Evolutionary conservation across 495 filamentous ascomycete species (phyloP), one percentile per base, ranked within the genome.

Genomic region (Neohortaea acidophila): DNA sequence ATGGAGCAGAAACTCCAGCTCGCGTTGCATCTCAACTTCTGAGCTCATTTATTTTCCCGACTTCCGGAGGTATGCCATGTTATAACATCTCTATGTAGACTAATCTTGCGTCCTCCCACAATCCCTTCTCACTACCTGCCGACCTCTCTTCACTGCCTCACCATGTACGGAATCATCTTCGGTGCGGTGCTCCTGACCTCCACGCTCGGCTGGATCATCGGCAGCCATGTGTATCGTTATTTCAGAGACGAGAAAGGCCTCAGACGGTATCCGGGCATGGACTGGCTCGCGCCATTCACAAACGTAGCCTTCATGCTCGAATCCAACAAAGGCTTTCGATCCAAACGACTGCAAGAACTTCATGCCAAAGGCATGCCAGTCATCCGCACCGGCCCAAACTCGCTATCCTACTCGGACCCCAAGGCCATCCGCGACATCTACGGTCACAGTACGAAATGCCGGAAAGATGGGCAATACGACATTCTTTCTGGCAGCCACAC

Each of bases 391-490:
- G 66, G 66, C 1, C 69, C 69, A 1, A 73, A 71, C 38, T 52
- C 55, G 18, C 54, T 73, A 0, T 71, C 68, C 0, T 72, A 61
- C 44, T 57, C 59, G 7, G 59, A 50, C 54, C 22, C 56, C 36
- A 10, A 47, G 39, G 69, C 69, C 18, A 70, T 72, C 48, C 65
- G 50, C 20, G 69, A 71, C 29, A 70, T 72, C 36, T 72, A 70
- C 42, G 68, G 68, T 20, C 69, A 73, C 48, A 59, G 54, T 35
- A 68, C 69, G 0, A 56, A 55, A 33, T 68, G 64, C 41, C 54
- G 51, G 38, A 73, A 72, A 35, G 68, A 68, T 38, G 47, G 44
- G 4, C 59, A 57, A 5, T 73, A 73, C 48, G 34, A 49, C 1
- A 35, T 59, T 10, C 44, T 56, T 3, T 39, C 61, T 0, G 68